A percentile compares a stretch with the other conserved stretches of the same genome.
These are phyloP conservation scores for Arabis hirsuta DNA, from an alignment of 345 rosid species.

Conservation along the genomic window DNA sequence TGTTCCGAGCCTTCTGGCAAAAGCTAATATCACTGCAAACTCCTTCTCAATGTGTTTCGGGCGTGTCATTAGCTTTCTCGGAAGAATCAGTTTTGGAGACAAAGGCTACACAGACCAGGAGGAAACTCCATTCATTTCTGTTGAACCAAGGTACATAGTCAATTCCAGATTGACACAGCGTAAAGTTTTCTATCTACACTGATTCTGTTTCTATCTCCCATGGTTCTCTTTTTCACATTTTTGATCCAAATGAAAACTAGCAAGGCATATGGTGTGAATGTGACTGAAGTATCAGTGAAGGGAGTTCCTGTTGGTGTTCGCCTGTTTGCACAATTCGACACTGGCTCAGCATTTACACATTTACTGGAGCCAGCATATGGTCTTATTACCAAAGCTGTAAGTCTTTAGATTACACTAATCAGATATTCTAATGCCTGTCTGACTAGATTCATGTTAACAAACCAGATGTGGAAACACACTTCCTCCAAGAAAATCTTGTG, in stretches of 20 bases:
- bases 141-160: constrained; percentile 54
- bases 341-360: constrained; percentile 89
- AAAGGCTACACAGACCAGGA: constrained; percentile 75
- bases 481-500: background rate
- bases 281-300: constrained; percentile 58
- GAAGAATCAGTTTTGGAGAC: constrained; percentile 95
- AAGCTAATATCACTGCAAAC: constrained; percentile 59
- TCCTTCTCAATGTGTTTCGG: constrained; percentile 98
- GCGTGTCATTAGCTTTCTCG: constrained; percentile 47
- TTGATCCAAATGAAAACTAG: constrained; percentile 43
- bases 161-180: background rate
- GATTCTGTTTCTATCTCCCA: constrained; percentile 3
- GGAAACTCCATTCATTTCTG: constrained; percentile 71
- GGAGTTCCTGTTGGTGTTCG: constrained; percentile 48
- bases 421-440: background rate
- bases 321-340: constrained; percentile 69
- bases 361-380: constrained; percentile 82
- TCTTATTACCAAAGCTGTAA: constrained; percentile 59
- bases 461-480: background rate
- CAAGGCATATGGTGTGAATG: constrained; percentile 71
- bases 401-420: constrained; percentile 28
- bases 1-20: constrained; percentile 83
- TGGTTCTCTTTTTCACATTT: constrained; percentile 3
- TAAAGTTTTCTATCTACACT: background rate
- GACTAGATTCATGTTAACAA: constrained; percentile 8